Base-by-base conservation (phyloP, 2,329 filamentous ascomycete genomes). In the Davidsoniella eucalypti region DNA sequence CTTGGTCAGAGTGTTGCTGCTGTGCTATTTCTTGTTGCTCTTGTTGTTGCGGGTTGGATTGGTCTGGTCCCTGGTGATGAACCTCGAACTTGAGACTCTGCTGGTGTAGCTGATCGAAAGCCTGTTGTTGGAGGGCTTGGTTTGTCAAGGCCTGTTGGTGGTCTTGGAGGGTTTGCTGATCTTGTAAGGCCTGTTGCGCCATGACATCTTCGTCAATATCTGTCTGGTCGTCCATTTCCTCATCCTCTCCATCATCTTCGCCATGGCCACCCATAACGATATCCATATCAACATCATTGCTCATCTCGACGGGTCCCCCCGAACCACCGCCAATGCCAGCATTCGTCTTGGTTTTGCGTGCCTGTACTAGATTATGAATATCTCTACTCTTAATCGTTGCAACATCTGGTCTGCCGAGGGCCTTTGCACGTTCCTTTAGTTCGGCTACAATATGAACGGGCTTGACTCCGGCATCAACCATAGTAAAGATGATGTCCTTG, bases 331-430 rank as follows among this genome's bases (percentile, higher is more conserved):
- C 29, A 33, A 33, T 33, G 12, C 29, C 29, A 33, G 29, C 29
- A 33, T 33, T 6, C 23, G 14, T 18, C 37, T 40, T 46, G 9
- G 29, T 26, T n/a, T 53, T 53, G 16, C 51, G 43, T 21, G 51
- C 51, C 8, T 53, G 51, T 7, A 53, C 51, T 21, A 53, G 51
- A 17, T 53, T 53, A 33, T 53, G 51, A 14, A 53, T 53, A 41
- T 53, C 51, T 23, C 51, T 44, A 29, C 51, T 53, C 29, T 53
- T 53, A 16, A 53, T 53, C 17, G 41, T 50, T 4, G 47, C 48
- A 21, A 53, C 40, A 9, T 49, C 51, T 10, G 51, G 47, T 1
- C 47, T 47, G 18, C 44, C 48, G 17, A 44, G 26, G 5, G 41
- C 39, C 33, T 45, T 44, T 23, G 47, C 47, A 14, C 47, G 51